A percentile compares a stretch with the other conserved stretches of the same genome.
Evolutionary conservation across 2,329 filamentous ascomycete species (phyloP).

Genomic region (Neoarthrinium moseri): DNA sequence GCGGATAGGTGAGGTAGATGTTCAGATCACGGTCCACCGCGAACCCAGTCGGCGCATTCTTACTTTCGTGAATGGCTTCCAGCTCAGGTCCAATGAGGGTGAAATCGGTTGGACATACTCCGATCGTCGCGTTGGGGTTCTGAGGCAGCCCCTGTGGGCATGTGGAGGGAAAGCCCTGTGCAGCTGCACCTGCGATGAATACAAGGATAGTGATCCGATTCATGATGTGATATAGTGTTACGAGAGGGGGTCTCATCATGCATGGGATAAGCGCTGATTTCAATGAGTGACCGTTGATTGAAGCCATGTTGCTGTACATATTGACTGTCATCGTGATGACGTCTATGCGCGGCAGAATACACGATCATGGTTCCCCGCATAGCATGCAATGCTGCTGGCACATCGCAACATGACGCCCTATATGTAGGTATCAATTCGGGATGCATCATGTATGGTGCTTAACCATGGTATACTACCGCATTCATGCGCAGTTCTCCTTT

Average conservation of each 20-base stretch:
- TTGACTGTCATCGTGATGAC: too few relatives aligned
- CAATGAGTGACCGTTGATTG: neutral
- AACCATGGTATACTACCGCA: too few relatives aligned
- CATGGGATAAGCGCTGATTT: neutral
- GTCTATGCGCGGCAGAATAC: neutral
- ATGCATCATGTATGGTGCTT: too few relatives aligned
- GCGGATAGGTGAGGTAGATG: constrained; percentile 40
- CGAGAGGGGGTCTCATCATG: neutral
- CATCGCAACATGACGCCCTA: too few relatives aligned
- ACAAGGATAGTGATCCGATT: neutral
- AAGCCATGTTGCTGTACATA: neutral
- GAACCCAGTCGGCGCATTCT: constrained; percentile 34
- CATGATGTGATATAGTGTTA: neutral
- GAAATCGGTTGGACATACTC: constrained; percentile 25
- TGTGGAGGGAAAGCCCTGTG: constrained; percentile 5
- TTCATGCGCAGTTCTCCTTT: too few relatives aligned
- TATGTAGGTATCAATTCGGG: too few relatives aligned
- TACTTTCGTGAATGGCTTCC: constrained; percentile 35
- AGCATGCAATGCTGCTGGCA: too few relatives aligned
- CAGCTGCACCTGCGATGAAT: neutral
- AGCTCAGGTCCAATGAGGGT: constrained; percentile 31
- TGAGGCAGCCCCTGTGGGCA: neutral
- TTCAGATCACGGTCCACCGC: constrained; percentile 34
- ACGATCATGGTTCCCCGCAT: neutral
- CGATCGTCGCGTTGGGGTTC: neutral